These are phyloP conservation scores for Apiospora marii DNA, from an alignment of 2,329 filamentous ascomycete genomes.

Conservation along the genomic window DNA sequence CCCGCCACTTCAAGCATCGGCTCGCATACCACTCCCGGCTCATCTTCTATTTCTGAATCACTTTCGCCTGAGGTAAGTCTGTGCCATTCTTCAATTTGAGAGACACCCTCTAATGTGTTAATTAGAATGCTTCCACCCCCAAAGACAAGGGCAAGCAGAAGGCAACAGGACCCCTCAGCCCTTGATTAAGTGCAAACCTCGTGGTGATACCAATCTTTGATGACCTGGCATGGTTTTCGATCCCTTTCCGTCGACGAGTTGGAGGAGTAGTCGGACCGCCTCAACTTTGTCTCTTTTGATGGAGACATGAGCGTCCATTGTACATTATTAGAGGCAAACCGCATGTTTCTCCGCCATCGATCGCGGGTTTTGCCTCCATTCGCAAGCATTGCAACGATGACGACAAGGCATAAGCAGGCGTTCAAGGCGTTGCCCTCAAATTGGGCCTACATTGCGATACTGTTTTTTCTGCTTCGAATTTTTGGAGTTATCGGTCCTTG, in stretches of 20 bases:
- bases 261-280: background rate
- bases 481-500: background rate
- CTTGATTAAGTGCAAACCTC: background rate
- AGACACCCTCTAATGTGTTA: background rate
- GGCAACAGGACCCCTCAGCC: background rate
- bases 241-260: background rate
- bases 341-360: background rate
- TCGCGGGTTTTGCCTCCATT: constrained; percentile 2
- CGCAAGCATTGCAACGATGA: constrained; percentile 2
- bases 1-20: background rate
- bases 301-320: background rate
- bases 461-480: background rate
- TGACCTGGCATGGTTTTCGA: background rate
- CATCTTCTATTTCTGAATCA: background rate
- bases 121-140: background rate
- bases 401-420: background rate
- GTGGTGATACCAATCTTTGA: too few relatives aligned
- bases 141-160: constrained; percentile 15
- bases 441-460: background rate
- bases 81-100: background rate
- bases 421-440: constrained; percentile 1
- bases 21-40: background rate
- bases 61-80: background rate
- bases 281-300: background rate
- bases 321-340: constrained; percentile 1